phyloP scores from a whole-genome alignment of 2,329 filamentous ascomycete genomes.

The Trichoderma sp. region DNA sequence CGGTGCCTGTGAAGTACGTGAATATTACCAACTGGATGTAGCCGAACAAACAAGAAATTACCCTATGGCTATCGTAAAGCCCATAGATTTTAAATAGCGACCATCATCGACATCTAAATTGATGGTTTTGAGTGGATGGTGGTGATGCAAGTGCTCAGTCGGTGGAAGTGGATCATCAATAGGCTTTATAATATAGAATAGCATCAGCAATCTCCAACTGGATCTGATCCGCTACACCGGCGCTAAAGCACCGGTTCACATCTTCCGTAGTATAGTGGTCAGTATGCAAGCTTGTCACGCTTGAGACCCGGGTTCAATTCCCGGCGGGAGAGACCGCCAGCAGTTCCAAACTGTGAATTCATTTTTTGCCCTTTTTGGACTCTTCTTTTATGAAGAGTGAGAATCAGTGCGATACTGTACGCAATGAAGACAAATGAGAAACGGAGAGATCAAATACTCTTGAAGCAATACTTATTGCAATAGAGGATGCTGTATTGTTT shows the following conservation, averaged over 20 bases:
- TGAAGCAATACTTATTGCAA: not conserved
- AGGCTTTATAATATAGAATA: not conserved
- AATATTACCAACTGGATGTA: not conserved
- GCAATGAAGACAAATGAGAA: not conserved
- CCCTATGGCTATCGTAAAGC: not conserved
- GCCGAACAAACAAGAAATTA: not conserved
- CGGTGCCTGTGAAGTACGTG: not conserved
- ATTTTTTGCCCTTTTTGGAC: not conserved
- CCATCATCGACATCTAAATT: too few species aligned
- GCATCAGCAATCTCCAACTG: not conserved
- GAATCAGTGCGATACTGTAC: not conserved
- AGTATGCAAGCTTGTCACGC: constrained; percentile 28
- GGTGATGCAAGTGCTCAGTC: not conserved
- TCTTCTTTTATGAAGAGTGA: not conserved
- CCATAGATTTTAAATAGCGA: too few species aligned
- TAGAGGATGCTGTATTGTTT: not conserved
- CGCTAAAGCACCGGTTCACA: constrained; percentile 5
- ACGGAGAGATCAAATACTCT: not conserved
- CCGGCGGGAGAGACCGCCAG: constrained; percentile 25
- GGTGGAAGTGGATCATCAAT: rapidly evolving
- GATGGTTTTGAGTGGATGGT: not conserved
- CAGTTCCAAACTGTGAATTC: constrained; percentile 16
- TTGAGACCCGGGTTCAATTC: constrained; percentile 28
- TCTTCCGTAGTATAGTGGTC: constrained; percentile 28
- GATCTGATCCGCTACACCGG: constrained; percentile 19